A percentile compares a stretch with the other conserved stretches of the same genome.
Conservation (phyloP, 2,329 filamentous ascomycete species). For the Claviceps pusilla region DNA sequence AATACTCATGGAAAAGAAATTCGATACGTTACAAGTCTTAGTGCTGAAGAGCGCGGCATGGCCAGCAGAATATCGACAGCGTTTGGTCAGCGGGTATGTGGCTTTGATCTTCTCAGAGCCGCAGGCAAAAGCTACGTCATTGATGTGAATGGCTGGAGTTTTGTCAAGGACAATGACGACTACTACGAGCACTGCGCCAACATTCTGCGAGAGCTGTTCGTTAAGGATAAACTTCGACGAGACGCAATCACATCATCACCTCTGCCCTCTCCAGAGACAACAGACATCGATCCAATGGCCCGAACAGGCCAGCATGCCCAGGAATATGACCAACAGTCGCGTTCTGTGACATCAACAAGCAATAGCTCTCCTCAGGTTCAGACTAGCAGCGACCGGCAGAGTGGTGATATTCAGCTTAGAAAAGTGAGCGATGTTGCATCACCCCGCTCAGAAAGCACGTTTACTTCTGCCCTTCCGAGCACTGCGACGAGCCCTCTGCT, state of each 20-base stretch:
- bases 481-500: constrained; percentile 20
- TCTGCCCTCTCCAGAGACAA: constrained; percentile 31
- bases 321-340: constrained; percentile 22
- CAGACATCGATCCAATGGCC: constrained; percentile 28
- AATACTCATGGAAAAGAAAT: constrained; percentile 97
- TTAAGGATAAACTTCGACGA: constrained; percentile 57
- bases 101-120: constrained; percentile 83
- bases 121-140: constrained; percentile 90
- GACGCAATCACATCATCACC: constrained; percentile 44
- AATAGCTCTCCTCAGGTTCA: constrained; percentile 16
- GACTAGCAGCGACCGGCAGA: constrained; percentile 7
- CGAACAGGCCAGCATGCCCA: constrained; percentile 19
- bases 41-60: constrained; percentile 65
- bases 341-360: constrained; percentile 7
- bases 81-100: constrained; percentile 90
- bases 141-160: constrained; percentile 98
- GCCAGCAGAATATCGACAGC: constrained; percentile 79
- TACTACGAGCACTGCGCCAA: constrained; percentile 87
- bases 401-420: constrained; percentile 11
- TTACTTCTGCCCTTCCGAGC: constrained; percentile 21
- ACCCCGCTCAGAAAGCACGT: constrained; percentile 17
- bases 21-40: constrained; percentile 80
- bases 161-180: constrained; percentile 97
- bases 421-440: constrained; percentile 16
- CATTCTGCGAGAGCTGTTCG: constrained; percentile 77